These are phyloP conservation scores for Picea sitchensis DNA, from an alignment of 75 land plant genomes.

Conservation along the genomic window DNA sequence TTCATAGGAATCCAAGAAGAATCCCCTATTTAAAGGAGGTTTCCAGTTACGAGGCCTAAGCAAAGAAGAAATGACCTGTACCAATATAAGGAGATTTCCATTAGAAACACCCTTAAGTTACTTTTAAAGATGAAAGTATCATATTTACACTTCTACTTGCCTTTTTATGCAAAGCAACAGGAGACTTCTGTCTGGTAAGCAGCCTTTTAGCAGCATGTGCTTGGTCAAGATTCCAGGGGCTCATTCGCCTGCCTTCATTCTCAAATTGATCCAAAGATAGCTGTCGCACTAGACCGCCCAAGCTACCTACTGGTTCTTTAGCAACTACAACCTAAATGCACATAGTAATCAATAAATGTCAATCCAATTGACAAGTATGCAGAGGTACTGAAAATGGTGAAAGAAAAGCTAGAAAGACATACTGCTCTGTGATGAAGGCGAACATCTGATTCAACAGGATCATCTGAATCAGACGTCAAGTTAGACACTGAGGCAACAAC, in stretches of 20 bases:
- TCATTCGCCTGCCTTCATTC: slow-evolving; percentile 82
- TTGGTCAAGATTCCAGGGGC: slow-evolving; percentile 50
- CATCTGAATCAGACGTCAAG: slow-evolving; percentile 26
- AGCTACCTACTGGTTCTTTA: slow-evolving; percentile 72
- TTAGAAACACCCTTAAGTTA: background rate
- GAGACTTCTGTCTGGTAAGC: slow-evolving; percentile 67
- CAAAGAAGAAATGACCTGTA: slow-evolving; percentile 65
- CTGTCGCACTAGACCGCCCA: slow-evolving; percentile 83
- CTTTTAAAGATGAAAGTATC: background rate
- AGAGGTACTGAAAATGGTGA: background rate
- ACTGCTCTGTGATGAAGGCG: slow-evolving; percentile 86
- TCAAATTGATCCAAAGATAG: slow-evolving; percentile 92
- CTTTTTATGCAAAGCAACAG: slow-evolving; percentile 80
- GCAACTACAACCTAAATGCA: slow-evolving; percentile 79
- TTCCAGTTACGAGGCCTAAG: slow-evolving; percentile 81
- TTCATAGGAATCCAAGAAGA: slow-evolving; percentile 84
- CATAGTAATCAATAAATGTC: slow-evolving; percentile 3
- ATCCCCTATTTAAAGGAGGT: slow-evolving; percentile 61
- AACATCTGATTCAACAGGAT: slow-evolving; percentile 52
- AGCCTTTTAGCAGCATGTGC: slow-evolving; percentile 48
- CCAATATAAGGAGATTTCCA: background rate
- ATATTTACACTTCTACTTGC: slow-evolving; percentile 17
- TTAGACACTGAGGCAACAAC: slow-evolving; percentile 23
- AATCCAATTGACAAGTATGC: background rate
- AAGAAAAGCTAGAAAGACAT: slow-evolving; percentile 19